Conservation (phyloP, 2,329 filamentous ascomycete genomes). For the Fusarium albosuccineum region DNA sequence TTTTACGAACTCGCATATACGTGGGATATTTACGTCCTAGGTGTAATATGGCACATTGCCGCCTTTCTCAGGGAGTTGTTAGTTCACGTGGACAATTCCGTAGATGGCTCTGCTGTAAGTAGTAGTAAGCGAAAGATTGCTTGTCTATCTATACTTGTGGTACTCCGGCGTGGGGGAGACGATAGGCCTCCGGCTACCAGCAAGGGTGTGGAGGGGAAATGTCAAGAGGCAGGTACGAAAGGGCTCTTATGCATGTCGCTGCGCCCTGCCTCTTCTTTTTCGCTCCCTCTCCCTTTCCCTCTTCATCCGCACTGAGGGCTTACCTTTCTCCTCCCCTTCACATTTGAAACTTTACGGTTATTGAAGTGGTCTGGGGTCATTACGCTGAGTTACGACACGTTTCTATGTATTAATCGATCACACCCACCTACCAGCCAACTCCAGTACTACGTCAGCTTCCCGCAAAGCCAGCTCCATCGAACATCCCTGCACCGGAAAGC, state of each 20-base stretch:
- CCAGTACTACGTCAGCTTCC: too few species aligned
- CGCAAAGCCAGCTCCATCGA: not conserved
- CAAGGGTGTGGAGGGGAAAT: not conserved
- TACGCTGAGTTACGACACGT: too few species aligned
- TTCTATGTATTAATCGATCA: too few species aligned
- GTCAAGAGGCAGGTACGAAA: not conserved
- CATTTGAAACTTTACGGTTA: constrained; percentile 10
- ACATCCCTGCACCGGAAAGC: constrained; percentile 15
- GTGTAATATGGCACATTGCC: too few species aligned
- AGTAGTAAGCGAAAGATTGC: too few species aligned
- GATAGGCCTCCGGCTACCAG: constrained; percentile 7
- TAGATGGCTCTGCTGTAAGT: too few species aligned
- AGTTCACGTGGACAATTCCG: not conserved
- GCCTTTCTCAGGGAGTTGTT: not conserved
- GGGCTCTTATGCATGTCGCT: not conserved
- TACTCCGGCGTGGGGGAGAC: not conserved
- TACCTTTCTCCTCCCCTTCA: not conserved
- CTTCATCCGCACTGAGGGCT: not conserved
- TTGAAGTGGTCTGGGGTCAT: constrained; percentile 13
- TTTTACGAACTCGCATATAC: constrained; percentile 1
- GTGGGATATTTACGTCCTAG: too few species aligned
- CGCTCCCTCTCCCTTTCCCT: not conserved
- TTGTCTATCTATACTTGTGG: too few species aligned
- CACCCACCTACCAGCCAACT: too few species aligned
- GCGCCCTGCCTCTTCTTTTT: constrained; percentile 17